Base-by-base conservation (phyloP, 129 eudicot species). In the Lactuca sativa region DNA sequence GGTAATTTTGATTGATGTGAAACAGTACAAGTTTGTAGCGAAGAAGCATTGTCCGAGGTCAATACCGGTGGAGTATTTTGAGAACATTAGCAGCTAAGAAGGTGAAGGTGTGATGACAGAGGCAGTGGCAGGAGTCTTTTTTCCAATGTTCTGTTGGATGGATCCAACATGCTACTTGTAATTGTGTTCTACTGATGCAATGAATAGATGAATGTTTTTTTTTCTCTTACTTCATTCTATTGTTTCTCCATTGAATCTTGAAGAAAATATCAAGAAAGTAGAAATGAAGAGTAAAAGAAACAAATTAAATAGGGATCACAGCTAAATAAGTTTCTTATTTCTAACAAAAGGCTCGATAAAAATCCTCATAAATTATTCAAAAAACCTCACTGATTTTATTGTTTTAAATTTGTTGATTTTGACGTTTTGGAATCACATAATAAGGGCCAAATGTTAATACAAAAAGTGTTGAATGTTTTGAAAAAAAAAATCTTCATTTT, bases 21-120 rank as follows among this genome's bases (percentile, higher is more conserved):
- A 63, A 10, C 98, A 93, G 98, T 93, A 93, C 82, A 93, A 93
- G 60, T 89, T 66, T 81, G 98, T 85, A 41, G 96, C 98, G 38
- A 89, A 93, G 92, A 89, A 89, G 82, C 53, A 76, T 56, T 89
- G 95, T 66, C 98, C 95, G 36, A 77, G 90, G 40, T 54, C 86
- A 16, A 83, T 93, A 70, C 98, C 98, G 38, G 62, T 52, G 64
- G 96, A 92, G 78, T 86, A 84, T 75, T 92, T 92, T 68, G 75
- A 77, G 67, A 77, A 87, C 48, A 11, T 73, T 30, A 71, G 82
- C 80, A 72, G 79, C 77, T 82, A 77, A 40, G 37, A 8, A 13
- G 31, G 31, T 36, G 6, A 55, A 49, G 30, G 30, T 25, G 30
- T 25, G 30, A 25, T 25, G 30, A 25, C 30, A 25, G 11, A 54